A percentile compares a stretch with the other conserved stretches of the same genome.
These are phyloP conservation scores for Capsicum rhomboideum DNA, from an alignment of 257 asterid genomes.

Conservation along the genomic window DNA sequence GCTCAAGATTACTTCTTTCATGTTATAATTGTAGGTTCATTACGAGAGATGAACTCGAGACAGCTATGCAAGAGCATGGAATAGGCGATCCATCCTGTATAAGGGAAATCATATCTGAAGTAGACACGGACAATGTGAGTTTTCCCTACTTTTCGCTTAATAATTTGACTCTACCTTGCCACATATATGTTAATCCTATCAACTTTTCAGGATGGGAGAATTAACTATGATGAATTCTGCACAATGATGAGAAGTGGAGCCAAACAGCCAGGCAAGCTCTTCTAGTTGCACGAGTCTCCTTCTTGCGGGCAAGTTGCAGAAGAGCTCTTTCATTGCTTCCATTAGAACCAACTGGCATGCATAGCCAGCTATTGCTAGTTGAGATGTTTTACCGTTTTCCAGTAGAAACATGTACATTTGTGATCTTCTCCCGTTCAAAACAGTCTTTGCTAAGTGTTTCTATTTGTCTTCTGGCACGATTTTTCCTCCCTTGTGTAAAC, in stretches of 20 bases:
- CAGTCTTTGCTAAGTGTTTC: background rate
- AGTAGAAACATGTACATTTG: background rate
- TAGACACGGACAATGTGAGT: slow-evolving; percentile 79
- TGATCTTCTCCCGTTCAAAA: background rate
- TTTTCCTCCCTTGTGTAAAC: background rate
- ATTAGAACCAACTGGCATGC: background rate
- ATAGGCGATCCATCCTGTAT: slow-evolving; percentile 61
- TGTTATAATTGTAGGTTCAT: slow-evolving; percentile 36
- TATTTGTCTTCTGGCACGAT: background rate
- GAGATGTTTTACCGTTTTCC: background rate
- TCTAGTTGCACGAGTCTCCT: slow-evolving; percentile 11
- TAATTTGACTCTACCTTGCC: background rate
- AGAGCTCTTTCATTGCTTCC: background rate
- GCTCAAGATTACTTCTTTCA: background rate
- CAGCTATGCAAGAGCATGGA: slow-evolving; percentile 78
- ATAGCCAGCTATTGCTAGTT: background rate
- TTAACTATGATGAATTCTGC: slow-evolving; percentile 78
- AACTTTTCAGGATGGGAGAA: slow-evolving; percentile 70
- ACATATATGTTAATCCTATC: background rate
- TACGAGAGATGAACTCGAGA: slow-evolving; percentile 77
- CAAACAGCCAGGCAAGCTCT: slow-evolving; percentile 38
- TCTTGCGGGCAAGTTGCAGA: background rate
- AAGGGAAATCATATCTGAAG: slow-evolving; percentile 75
- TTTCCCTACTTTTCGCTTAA: background rate
- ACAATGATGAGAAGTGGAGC: slow-evolving; percentile 86